Evolutionary conservation across 352 stramenopile species (phyloP), one percentile per base, ranked within the genome.

Genomic region (Phytophthora fragariaefolia): DNA sequence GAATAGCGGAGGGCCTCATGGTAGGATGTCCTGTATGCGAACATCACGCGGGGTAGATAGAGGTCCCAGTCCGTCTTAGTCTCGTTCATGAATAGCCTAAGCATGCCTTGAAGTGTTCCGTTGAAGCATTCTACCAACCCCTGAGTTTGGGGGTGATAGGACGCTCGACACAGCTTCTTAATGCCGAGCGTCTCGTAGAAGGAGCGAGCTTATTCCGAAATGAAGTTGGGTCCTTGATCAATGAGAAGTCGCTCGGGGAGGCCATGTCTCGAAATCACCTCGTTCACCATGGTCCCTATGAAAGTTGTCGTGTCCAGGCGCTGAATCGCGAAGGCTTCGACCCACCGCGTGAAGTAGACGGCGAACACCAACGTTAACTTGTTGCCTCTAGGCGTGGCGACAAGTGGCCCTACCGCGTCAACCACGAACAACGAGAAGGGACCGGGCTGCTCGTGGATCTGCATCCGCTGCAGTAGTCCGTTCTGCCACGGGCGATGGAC

Each of bases 371-470:
- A 13, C 2, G 13, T 36, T 1, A 36, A 36, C 28, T 36, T 36
- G 28, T 56, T 63, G 2, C 56, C 45, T 40, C 56, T 22, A 0
- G 45, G 27, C 3, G 43, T 63, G 13, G 34, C 47, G 6, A 36
- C 13, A 2, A 63, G 32, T 1, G 45, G 56, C 3, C 45, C 56
- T 1, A 56, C 32, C 2, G 30, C 56, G 10, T 63, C 56, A 28
- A 63, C 43, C 1, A 56, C 56, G 8, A 63, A n/a, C 22, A 63
- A 27, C 10, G 45, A 63, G 45, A 63, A 63, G 3, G 56, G 56
- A 22, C 56, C 56, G 9, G 27, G 15, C 10, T 56, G 30, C 4
- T 63, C 45, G 18, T 55, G 20, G 2, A 63, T 34, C 1, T 43
- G 45, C 56, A 63, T 63, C 4, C 46, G 45, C 22, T 63, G 45